Evolutionary conservation across 768 basidiomycete species (phyloP).

Genomic region (Agaricus sinodeliciosus): DNA sequence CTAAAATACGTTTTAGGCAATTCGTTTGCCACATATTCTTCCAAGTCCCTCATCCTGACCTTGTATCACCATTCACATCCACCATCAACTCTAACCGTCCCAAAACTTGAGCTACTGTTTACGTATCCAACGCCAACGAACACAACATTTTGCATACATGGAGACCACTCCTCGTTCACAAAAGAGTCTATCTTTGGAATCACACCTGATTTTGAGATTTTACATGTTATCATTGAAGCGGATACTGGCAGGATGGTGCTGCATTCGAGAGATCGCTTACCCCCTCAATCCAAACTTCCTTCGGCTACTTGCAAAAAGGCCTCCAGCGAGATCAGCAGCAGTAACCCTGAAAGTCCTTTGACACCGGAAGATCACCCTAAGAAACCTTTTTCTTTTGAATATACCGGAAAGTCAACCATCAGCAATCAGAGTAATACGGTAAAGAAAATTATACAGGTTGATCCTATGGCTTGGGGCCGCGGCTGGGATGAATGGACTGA

Average conservation of each 20-base stretch:
- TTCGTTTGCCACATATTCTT: conserved; percentile 30
- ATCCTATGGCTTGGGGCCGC: conserved; percentile 81
- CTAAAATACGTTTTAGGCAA: background rate
- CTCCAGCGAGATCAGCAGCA: background rate
- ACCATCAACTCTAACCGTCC: conserved; percentile 35
- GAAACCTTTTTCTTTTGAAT: background rate
- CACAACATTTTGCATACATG: background rate
- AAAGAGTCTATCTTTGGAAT: conserved; percentile 62
- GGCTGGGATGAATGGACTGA: conserved; percentile 7
- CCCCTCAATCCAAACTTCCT: conserved; percentile 36
- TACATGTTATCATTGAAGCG: conserved; percentile 42
- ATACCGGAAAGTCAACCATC: background rate
- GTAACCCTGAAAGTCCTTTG: background rate
- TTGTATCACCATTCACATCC: conserved; percentile 40
- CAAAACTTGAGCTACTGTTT: conserved; percentile 54
- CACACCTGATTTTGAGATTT: conserved; percentile 51
- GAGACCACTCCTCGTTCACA: conserved; percentile 3
- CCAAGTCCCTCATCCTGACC: conserved; percentile 54
- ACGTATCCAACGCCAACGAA: conserved; percentile 47
- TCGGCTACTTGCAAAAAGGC: background rate
- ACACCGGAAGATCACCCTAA: background rate
- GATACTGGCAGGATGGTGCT: conserved; percentile 33
- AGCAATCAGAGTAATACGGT: background rate
- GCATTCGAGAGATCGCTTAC: conserved; percentile 44
- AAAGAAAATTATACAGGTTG: conserved; percentile 65